Conservation (phyloP, 1,284 basidiomycete genomes). For the Moesziomyces antarcticus region DNA sequence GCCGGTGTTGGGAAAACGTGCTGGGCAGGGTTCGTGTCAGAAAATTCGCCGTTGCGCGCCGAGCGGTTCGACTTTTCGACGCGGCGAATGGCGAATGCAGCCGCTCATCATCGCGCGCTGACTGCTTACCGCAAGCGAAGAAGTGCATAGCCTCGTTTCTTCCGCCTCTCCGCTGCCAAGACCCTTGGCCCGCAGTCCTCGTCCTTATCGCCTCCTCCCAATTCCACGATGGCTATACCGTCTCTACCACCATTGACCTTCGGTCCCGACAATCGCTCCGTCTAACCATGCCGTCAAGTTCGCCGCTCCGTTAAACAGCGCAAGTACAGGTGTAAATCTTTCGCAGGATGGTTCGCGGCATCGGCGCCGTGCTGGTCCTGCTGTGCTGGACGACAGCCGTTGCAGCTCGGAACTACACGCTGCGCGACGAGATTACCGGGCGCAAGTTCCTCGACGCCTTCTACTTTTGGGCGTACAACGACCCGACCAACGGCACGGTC, state of each 20-base stretch:
- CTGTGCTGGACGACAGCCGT: constrained; percentile 5
- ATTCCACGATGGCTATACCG: not conserved
- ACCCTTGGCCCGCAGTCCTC: not conserved
- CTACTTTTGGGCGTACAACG: constrained; percentile 46
- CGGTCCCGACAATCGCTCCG: not conserved
- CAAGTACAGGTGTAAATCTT: not conserved
- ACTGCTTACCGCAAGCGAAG: not conserved
- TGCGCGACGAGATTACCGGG: constrained; percentile 47
- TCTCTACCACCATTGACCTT: not conserved
- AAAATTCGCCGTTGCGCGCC: too few relatives aligned
- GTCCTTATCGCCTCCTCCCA: not conserved
- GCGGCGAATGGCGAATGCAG: too few relatives aligned
- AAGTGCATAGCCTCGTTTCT: not conserved
- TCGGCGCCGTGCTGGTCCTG: not conserved
- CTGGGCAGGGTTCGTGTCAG: too few relatives aligned
- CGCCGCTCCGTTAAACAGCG: too few relatives aligned
- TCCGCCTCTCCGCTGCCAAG: not conserved
- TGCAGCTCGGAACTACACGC: constrained; percentile 36
- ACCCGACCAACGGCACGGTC: constrained; percentile 52
- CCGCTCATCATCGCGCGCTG: not conserved
- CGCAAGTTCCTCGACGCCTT: constrained; percentile 44
- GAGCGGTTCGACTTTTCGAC: too few relatives aligned
- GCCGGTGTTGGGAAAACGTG: too few relatives aligned
- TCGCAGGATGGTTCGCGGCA: not conserved
- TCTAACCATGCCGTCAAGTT: not conserved